Evolutionary conservation across 2,329 filamentous ascomycete genomes (phyloP), one percentile per base, ranked within the genome.

Genomic region (Epicoccum sorghinum): DNA sequence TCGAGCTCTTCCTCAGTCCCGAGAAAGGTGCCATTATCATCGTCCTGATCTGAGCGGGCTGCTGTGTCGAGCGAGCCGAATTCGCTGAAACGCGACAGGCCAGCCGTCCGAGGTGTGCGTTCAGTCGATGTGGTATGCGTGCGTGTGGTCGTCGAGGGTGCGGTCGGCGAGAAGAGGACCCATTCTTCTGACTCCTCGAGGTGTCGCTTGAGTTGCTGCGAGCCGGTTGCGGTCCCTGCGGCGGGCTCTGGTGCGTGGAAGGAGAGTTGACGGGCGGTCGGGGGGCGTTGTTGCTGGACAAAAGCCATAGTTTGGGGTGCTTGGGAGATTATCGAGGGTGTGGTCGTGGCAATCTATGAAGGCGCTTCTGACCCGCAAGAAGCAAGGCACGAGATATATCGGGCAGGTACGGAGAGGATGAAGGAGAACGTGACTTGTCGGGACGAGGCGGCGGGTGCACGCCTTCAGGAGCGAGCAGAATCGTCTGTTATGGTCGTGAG

Each of bases 111-210:
- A 79, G 75, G 84, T 62, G 79, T 93, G 71, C 75, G 86, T 78
- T 78, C 83, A 68, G 75, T 90, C 73, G 73, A 85, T 41, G 86
- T 86, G 33, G 90, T 86, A 55, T 83, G 86, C 39, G 87, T 90
- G 47, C 87, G 82, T 58, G 89, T 87, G 18, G 89, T 86, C 7
- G 83, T 82, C 1, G 91, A 91, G n/a, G 67, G 64, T 8, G 75
- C 71, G n/a, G 69, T 66, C 0, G 79, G 79, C 7, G 92, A 90
- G 80, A 99, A 99, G 61, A 99, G 86, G 49, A 98, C 89, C 95
- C 95, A 99, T 83, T 96, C 93, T 75, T 95, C 89, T 10, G 90
- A 89, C 61, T 93, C 89, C 57, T 90, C 86, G 55, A 86, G 77
- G 38, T 77, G 70, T 18, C 79, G 75, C 60, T 79, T 77, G 42